Conservation (phyloP, 2,329 filamentous ascomycete genomes). For the Acarospora socialis region DNA sequence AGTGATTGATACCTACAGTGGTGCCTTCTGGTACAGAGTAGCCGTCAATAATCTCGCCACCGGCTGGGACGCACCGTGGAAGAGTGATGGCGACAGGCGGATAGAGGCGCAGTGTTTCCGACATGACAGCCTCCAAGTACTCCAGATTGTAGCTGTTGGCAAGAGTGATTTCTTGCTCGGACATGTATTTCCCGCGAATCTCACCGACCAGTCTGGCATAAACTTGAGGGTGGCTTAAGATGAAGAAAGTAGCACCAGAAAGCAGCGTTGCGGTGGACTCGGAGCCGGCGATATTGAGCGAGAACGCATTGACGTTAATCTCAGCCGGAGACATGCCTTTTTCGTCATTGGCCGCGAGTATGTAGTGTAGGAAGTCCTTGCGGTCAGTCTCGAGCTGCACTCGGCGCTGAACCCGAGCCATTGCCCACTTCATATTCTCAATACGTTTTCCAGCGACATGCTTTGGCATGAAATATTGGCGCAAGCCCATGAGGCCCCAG, state of each 20-base stretch:
- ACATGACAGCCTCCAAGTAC: conserved; percentile 29
- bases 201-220: conserved; percentile 25
- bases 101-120: conserved; percentile 31
- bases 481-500: not conserved
- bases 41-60: conserved; percentile 5
- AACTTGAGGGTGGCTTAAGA: conserved; percentile 23
- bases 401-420: conserved; percentile 1
- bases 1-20: conserved; percentile 4
- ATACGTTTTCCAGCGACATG: not conserved
- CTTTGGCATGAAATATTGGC: conserved; percentile 4
- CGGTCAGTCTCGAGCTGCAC: conserved; percentile 5
- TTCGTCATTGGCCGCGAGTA: conserved; percentile 15
- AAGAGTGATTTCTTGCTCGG: conserved; percentile 27
- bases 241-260: conserved; percentile 27
- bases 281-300: conserved; percentile 27
- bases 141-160: conserved; percentile 18
- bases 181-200: conserved; percentile 25
- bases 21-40: conserved; percentile 8
- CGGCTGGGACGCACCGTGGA: conserved; percentile 3
- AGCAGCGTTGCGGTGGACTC: conserved; percentile 35
- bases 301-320: conserved; percentile 21
- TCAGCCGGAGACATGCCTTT: conserved; percentile 17
- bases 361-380: conserved; percentile 12
- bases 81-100: conserved; percentile 20
- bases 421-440: not conserved